A percentile compares a stretch with the other conserved stretches of the same genome.
Evolutionary conservation across 129 eudicot genomes (phyloP).

Genomic region (Arctium minus): DNA sequence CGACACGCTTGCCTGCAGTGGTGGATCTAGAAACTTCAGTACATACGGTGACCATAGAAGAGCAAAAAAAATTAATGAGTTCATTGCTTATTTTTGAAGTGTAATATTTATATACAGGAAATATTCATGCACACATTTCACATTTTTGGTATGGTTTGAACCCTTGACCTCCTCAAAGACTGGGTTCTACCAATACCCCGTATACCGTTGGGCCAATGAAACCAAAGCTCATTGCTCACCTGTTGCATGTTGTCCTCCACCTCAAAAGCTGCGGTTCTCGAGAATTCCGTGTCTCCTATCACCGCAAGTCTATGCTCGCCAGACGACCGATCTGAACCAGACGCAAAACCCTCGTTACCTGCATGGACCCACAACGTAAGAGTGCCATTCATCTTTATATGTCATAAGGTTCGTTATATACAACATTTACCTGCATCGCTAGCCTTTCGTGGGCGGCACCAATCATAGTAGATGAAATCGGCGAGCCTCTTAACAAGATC

Average conservation of each 20-base stretch:
- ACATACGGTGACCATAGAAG: neutral
- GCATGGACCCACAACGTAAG: neutral
- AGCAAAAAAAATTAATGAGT: neutral
- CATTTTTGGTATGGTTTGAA: neutral
- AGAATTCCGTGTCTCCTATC: conserved; percentile 40
- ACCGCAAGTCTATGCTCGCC: conserved; percentile 53
- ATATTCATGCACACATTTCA: no score
- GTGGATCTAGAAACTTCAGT: neutral
- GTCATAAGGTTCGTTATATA: neutral
- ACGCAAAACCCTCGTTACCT: conserved; percentile 28
- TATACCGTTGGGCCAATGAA: neutral
- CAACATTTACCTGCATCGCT: conserved; percentile 15
- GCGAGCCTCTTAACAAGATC: conserved; percentile 63
- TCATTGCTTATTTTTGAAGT: neutral
- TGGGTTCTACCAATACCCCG: neutral
- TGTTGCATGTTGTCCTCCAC: conserved; percentile 52
- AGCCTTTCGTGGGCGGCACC: conserved; percentile 35
- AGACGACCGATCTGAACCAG: conserved; percentile 39
- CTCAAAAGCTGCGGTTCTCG: conserved; percentile 36
- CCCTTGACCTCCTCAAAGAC: no score
- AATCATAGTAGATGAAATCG: conserved; percentile 62
- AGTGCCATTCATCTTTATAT: neutral
- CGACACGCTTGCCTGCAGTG: conserved; percentile 42
- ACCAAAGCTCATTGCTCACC: neutral
- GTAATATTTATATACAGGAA: no score